Evolutionary conservation across 1,139 yeast genomes (phyloP), one percentile per base, ranked within the genome.

Genomic region (Yamadazyma atlantica): DNA sequence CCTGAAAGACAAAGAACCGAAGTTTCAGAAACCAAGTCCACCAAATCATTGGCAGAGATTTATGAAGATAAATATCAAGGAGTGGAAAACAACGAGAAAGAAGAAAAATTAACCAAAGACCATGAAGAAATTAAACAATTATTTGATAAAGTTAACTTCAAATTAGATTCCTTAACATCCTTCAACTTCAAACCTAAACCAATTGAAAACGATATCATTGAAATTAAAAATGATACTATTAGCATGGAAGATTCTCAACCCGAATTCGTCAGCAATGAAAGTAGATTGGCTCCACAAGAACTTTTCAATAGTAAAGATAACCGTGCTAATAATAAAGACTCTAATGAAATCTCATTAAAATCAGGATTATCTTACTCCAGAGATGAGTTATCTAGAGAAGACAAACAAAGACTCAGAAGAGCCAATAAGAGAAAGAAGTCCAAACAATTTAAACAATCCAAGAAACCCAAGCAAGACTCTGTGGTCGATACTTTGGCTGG

Each of bases 231-330:
- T 39, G 82, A 96, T 2, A 77, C 96, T 2, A 83, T 92, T 37
- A 58, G 83, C 5, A 87, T 90, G 96, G 98, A 92, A 64, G 98
- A 92, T 55, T 94, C 97, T 1, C 97, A 90, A 63, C 98, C 98
- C 33, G 71, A 87, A 39, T 82, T 90, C 32, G 74, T 86, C 64
- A 78, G 94, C 2, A 66, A 78, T 24, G 87, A 82, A 19, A 69
- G 83, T n/a, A 77, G 85, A 36, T 72, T 92, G 52, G 98, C 98
- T 2, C 98, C 98, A 29, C 98, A 92, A 64, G 98, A 92, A 64
- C 73, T 92, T n/a, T 92, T 84, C 63, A 78, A 73, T 54, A 74
- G 73, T 19, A 71, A 67, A 43, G 73, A 64, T 40, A 75, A 72
- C 35, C 70, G 73, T 26, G 57, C 59, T 33, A 28, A 28, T 11